These are phyloP conservation scores for Colletotrichum limetticola DNA, from an alignment of 2,329 filamentous ascomycete species.

Conservation along the genomic window DNA sequence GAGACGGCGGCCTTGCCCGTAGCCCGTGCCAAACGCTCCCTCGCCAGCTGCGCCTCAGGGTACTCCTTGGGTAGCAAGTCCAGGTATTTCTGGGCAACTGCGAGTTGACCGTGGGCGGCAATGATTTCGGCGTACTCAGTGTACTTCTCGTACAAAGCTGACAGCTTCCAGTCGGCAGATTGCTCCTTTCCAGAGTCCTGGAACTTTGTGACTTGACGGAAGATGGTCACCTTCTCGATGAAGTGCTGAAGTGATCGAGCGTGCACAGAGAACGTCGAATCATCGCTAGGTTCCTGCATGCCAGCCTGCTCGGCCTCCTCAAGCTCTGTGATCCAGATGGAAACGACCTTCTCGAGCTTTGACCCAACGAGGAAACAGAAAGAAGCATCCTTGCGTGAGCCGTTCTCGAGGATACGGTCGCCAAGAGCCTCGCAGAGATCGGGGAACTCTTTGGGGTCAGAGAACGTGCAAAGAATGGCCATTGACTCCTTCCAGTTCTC, in stretches of 20 bases:
- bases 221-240: conserved; percentile 98
- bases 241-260: conserved; percentile 89
- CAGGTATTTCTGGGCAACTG: conserved; percentile 90
- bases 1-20: conserved; percentile 66
- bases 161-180: conserved; percentile 87
- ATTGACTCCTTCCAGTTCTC: conserved; percentile 97
- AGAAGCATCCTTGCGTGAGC: conserved; percentile 86
- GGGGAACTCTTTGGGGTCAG: conserved; percentile 88
- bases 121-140: conserved; percentile 96
- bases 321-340: conserved; percentile 92
- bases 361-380: conserved; percentile 97
- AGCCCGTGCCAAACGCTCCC: conserved; percentile 86
- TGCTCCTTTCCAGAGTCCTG: conserved; percentile 79
- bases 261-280: conserved; percentile 91
- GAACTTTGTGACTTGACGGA: conserved; percentile 94
- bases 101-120: conserved; percentile 87
- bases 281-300: conserved; percentile 74
- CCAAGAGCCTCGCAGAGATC: conserved; percentile 95
- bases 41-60: conserved; percentile 86
- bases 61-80: conserved; percentile 86
- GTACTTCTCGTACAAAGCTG: conserved; percentile 91
- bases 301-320: conserved; percentile 83
- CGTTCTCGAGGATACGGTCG: conserved; percentile 85
- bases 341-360: conserved; percentile 96
- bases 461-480: conserved; percentile 95